Conservation (phyloP, 2,329 filamentous ascomycete species). For the Tolypocladium endophyticum region DNA sequence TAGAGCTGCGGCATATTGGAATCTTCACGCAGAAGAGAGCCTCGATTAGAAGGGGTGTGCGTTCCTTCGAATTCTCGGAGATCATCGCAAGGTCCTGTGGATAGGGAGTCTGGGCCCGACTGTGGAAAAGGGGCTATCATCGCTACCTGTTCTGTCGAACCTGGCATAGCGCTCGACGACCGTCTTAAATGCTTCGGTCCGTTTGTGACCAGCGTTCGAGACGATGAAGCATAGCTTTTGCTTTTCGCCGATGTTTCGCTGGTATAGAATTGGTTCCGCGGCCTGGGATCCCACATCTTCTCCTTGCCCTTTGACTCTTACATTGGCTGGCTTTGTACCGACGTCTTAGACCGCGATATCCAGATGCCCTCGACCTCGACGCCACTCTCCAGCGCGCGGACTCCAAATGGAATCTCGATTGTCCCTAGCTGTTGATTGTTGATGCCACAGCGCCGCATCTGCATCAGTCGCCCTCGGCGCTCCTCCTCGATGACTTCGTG, state of each 20-base stretch:
- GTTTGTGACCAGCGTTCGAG: background rate
- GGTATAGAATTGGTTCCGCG: background rate
- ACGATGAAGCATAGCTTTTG: background rate
- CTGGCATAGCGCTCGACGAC: background rate
- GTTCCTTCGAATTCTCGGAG: background rate
- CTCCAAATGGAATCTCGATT: slow-evolving; percentile 71
- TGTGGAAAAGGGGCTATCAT: background rate
- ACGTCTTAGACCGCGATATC: slow-evolving; percentile 46
- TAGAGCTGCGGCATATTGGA: background rate
- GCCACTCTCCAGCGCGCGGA: slow-evolving; percentile 74
- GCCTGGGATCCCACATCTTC: slow-evolving; percentile 5
- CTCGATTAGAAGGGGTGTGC: background rate
- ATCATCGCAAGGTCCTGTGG: background rate
- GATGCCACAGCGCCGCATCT: slow-evolving; percentile 46
- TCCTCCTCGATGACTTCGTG: slow-evolving; percentile 57
- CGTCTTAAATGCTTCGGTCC: background rate
- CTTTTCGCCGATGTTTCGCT: background rate
- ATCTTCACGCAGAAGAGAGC: background rate
- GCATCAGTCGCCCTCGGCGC: slow-evolving; percentile 41
- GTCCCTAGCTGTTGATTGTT: slow-evolving; percentile 12
- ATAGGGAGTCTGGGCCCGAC: background rate
- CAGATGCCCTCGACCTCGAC: slow-evolving; percentile 79
- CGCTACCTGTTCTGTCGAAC: background rate
- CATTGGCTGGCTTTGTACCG: slow-evolving; percentile 13
- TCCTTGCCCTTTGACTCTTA: slow-evolving; percentile 11